phyloP scores from a whole-genome alignment of 805 yeast species.

The Candida krabiensis region DNA sequence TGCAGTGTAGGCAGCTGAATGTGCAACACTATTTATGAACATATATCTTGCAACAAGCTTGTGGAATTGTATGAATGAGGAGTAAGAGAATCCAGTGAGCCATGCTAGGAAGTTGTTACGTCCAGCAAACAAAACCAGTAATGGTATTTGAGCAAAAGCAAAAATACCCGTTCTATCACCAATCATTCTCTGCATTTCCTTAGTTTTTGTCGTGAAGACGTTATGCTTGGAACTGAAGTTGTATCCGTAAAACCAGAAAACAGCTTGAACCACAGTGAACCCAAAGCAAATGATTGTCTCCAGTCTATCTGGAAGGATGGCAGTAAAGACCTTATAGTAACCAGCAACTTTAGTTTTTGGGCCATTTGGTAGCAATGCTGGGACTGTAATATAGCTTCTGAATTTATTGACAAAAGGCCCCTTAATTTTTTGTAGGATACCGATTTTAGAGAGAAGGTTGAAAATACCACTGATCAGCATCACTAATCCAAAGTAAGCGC shows the following conservation, averaged over 20 bases:
- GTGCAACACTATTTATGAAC: constrained; percentile 39
- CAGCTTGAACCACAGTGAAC: constrained; percentile 26
- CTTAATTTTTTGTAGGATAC: constrained; percentile 31
- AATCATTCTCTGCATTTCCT: constrained; percentile 31
- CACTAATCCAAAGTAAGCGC: constrained; percentile 40
- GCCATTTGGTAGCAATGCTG: constrained; percentile 36
- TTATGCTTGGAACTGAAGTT: constrained; percentile 10
- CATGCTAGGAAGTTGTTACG: constrained; percentile 44
- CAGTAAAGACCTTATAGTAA: constrained; percentile 13
- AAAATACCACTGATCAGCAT: constrained; percentile 35
- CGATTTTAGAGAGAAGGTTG: constrained; percentile 32
- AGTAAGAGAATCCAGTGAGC: constrained; percentile 43
- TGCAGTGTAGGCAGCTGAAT: constrained; percentile 37
- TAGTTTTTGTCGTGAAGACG: constrained; percentile 33
- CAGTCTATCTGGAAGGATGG: constrained; percentile 33
- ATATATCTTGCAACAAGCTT: constrained; percentile 61
- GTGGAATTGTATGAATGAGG: constrained; percentile 56
- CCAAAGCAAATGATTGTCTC: constrained; percentile 32
- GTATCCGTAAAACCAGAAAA: constrained; percentile 21
- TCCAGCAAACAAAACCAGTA: constrained; percentile 47
- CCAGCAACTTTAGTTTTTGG: constrained; percentile 16
- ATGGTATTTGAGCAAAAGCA: constrained; percentile 41
- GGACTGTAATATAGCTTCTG: constrained; percentile 37
- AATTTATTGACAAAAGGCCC: constrained; percentile 34
- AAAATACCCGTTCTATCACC: constrained; percentile 41